These are phyloP conservation scores for Anthracocystis setariae DNA, from an alignment of 1,284 basidiomycete genomes.

Conservation along the genomic window DNA sequence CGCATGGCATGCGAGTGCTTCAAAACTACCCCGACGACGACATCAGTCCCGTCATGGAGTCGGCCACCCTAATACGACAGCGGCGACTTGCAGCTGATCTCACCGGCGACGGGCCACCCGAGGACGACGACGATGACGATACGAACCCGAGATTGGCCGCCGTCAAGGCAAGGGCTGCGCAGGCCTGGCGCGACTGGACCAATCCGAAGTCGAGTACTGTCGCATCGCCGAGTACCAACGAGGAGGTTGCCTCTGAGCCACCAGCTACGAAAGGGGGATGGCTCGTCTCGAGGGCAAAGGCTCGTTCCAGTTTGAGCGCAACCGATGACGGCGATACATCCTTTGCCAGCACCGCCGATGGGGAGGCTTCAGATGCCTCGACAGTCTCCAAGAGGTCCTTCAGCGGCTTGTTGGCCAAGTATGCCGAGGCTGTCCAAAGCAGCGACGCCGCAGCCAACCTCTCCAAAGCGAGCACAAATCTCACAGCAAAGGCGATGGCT, in stretches of 20 bases:
- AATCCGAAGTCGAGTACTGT: conserved; percentile 7
- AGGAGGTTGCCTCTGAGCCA: conserved; percentile 1
- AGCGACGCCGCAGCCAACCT: conserved; percentile 64
- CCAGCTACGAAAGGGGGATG: conserved; percentile 36
- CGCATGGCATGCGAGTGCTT: conserved; percentile 50
- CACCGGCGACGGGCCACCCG: conserved; percentile 58
- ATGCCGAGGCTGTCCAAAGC: conserved; percentile 61
- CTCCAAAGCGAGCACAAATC: conserved; percentile 63
- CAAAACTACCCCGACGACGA: conserved; percentile 60
- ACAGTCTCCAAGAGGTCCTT: conserved; percentile 32
- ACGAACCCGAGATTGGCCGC: conserved; percentile 13
- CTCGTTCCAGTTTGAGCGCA: conserved; percentile 5
- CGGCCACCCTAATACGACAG: conserved; percentile 51
- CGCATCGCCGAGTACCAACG: background rate
- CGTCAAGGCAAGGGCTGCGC: conserved; percentile 35
- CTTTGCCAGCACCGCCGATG: conserved; percentile 19
- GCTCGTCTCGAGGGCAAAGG: conserved; percentile 31
- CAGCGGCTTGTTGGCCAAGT: conserved; percentile 48
- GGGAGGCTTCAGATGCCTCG: conserved; percentile 16
- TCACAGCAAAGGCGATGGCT: conserved; percentile 60
- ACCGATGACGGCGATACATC: conserved; percentile 31
- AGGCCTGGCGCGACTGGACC: conserved; percentile 44
- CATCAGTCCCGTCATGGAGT: conserved; percentile 55
- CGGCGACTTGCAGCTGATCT: conserved; percentile 57
- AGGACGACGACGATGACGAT: conserved; percentile 38